Conservation (phyloP, 176 grass and related monocot genomes). For the Tillandsia leiboldiana region DNA sequence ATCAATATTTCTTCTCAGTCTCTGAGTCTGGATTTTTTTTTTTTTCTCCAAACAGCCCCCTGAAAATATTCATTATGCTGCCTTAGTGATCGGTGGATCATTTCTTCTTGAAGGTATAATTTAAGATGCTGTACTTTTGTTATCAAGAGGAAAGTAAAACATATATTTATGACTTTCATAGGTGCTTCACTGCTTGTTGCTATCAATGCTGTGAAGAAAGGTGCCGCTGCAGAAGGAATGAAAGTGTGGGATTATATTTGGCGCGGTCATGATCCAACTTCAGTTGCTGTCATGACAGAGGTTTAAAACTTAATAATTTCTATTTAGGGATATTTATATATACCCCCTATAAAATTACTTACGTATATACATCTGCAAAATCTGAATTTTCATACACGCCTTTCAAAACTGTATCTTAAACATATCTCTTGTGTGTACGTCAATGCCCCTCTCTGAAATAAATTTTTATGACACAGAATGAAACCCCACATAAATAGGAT, state of each 20-base stretch:
- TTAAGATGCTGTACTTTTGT: conserved; percentile 3
- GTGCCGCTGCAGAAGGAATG: conserved; percentile 83
- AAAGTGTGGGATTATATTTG: conserved; percentile 88
- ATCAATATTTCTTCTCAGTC: conserved; percentile 1
- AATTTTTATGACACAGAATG: no score
- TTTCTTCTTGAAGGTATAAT: conserved; percentile 89
- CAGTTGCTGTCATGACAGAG: conserved; percentile 97
- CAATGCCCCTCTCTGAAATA: no score
- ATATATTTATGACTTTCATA: conserved; percentile 29
- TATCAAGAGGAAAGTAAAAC: not conserved
- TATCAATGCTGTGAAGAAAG: conserved; percentile 92
- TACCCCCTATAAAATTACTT: no score
- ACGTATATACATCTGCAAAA: no score
- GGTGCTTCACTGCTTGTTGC: conserved; percentile 94
- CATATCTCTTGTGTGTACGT: no score
- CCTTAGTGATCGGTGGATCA: conserved; percentile 86
- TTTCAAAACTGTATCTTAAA: no score
- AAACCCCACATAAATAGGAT: no score
- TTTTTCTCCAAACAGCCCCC: conserved; percentile 34
- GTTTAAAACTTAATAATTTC: conserved; percentile 7
- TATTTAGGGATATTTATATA: no score
- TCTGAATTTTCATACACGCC: no score
- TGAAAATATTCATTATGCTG: conserved; percentile 91
- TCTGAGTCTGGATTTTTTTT: conserved; percentile 1
- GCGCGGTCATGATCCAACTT: conserved; percentile 97